Evolutionary conservation across 495 filamentous ascomycete species (phyloP).

Genomic region (Beverwykella pulmonaria): DNA sequence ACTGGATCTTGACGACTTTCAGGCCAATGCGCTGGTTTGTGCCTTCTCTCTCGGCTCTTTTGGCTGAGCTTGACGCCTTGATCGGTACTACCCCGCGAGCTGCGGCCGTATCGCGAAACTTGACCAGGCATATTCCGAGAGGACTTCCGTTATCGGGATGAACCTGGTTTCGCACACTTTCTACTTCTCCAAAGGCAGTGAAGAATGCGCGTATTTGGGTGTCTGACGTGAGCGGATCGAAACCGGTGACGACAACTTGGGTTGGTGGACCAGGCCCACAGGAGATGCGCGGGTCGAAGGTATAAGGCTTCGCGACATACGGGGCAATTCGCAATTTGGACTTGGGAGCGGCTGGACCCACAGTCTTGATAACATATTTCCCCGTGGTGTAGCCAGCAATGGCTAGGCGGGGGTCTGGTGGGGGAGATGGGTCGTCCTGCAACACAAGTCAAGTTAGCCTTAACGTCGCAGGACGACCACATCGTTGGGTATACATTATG

Average conservation of each 20-base stretch:
- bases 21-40: conserved; percentile 72
- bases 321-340: conserved; percentile 77
- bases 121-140: conserved; percentile 86
- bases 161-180: conserved; percentile 84
- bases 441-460: conserved; percentile 47
- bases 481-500: conserved; percentile 43
- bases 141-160: conserved; percentile 91
- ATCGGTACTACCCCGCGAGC: conserved; percentile 52
- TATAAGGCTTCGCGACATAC: conserved; percentile 74
- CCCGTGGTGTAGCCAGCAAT: conserved; percentile 60
- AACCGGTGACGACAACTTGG: conserved; percentile 88
- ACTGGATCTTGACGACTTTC: conserved; percentile 73
- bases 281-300: conserved; percentile 76
- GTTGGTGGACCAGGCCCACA: conserved; percentile 85
- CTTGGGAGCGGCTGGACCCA: conserved; percentile 52
- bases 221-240: conserved; percentile 83
- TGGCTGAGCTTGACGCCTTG: conserved; percentile 75
- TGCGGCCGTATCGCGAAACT: conserved; percentile 74
- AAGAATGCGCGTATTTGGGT: conserved; percentile 80
- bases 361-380: conserved; percentile 46
- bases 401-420: conserved; percentile 75
- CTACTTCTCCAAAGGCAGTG: conserved; percentile 83
- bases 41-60: conserved; percentile 70
- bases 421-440: conserved; percentile 66
- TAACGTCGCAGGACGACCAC: conserved; percentile 40